Base-by-base conservation (phyloP, 2,329 filamentous ascomycete species). In the Epichloe festucae region DNA sequence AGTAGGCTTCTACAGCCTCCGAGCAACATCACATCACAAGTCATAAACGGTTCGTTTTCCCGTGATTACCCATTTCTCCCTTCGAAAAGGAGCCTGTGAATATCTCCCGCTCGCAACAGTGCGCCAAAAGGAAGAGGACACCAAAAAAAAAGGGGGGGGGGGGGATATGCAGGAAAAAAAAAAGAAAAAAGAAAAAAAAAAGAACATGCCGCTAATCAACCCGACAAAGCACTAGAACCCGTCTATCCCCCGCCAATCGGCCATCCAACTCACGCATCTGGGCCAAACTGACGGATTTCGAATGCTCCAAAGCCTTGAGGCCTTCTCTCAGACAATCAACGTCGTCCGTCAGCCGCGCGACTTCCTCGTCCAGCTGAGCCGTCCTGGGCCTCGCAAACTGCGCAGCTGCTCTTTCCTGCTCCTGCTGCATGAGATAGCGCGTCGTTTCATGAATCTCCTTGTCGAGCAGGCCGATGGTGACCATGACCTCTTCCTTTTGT, bases 361-460 rank as follows among this genome's bases (percentile, higher is more conserved):
- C 46, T 1, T 46, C 47, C 11, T 23, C 34, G 27, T 52, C 51
- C n/a, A 52, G 8, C 41, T 40, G 17, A n/a, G 46, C 36, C 12
- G 46, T 49, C 36, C 51, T 34, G 21, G 51, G 51, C 42, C 51
- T 35, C 10, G 51, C 23, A 10, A 52, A 52, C 27, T 21, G n/a
- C 7, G 46, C 51, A 5, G 19, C 35, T 1, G 51, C 51, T 8
- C 51, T 49, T 17, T 46, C 10, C 15, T 36, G 46, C 46, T 52
- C 51, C 42, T 35, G 19, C 27, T 52, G 34, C n/a, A 23, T 19
- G 23, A 52, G 51, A n/a, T 19, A 46, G 11, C 51, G 42, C 17
- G 47, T 49, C 5, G 46, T 52, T 43, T 49, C 51, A 19, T 44
- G 40, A 27, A 49, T 52, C 36, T 52, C 23, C 19, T 34, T 49